Evolutionary conservation across 2,329 filamentous ascomycete species (phyloP), one percentile per base, ranked within the genome.

Genomic region (Aspergillus alliaceus): DNA sequence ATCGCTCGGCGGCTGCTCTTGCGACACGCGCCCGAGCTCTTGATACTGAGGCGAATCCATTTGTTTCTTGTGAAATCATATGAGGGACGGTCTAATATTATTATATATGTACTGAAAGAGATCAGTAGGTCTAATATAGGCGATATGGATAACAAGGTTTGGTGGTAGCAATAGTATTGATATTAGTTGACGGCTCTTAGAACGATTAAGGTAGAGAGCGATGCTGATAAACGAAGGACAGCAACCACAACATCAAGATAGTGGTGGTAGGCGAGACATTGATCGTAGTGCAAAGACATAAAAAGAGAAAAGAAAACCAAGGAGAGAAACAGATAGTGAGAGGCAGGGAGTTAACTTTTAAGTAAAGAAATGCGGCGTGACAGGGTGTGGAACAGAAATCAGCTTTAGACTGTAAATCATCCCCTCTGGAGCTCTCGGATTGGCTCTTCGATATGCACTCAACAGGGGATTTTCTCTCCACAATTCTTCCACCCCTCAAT

Each of bases 11-110:
- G 49, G 59, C 27, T 59, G 60, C 32, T 54, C 55, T 18, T 59
- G 59, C 8, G 58, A 56, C 15, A 20, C 51, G 22, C 22, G 31
- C 6, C 47, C 56, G 8, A 62, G 12, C 31, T 62, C 58, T 34
- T 62, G 60, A 53, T 60, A 60, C 25, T 58, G 53, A 35, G 53
- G 35, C 31, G 47, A 47, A 52, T 40, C 25, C 32, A 47, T 47
- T 35, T 9, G n/a, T 22, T 14, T 32, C 20, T 11, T 44, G 40
- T 24, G 40, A 29, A 44, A 29, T 27, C 15, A 44, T n/a, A n/a
- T 25, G 14, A n/a, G 40, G 27, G 14, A 29, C 27, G 14, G 8
- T 44, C 24, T n/a, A 27, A 18, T n/a, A 27, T 3, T 44, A 44
- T 29, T 44, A 44, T 42, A 44, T 15, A 27, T 25, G 6, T 25